Evolutionary conservation across 139 green algal species (phyloP).

Genomic region (Coccomyxa sp.): DNA sequence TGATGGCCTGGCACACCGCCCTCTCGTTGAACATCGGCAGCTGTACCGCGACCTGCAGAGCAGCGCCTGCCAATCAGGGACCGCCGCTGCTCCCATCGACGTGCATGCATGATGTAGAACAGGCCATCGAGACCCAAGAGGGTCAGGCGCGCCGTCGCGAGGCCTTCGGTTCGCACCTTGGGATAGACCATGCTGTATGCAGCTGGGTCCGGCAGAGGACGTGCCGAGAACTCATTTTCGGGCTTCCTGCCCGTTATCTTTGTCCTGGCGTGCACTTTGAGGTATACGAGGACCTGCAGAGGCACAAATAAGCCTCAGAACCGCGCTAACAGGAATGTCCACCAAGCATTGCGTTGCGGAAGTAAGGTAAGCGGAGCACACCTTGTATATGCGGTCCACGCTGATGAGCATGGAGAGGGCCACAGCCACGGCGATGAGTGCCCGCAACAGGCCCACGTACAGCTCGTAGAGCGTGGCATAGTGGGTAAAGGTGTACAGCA

Average conservation of each 20-base stretch:
- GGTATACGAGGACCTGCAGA: not conserved
- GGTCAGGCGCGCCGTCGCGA: too few species aligned
- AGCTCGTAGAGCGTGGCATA: constrained; percentile 31
- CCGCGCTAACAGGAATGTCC: too few species aligned
- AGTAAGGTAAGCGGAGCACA: constrained; percentile 2
- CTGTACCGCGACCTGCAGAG: constrained; percentile 86
- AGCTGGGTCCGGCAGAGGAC: constrained; percentile 27
- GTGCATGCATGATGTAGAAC: too few species aligned
- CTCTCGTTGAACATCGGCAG: constrained; percentile 96
- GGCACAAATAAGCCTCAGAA: too few species aligned
- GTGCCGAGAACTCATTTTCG: constrained; percentile 32
- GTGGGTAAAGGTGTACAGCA: constrained; percentile 26
- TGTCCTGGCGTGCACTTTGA: constrained; percentile 9
- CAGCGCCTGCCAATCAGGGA: too few species aligned
- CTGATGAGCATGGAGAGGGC: constrained; percentile 39
- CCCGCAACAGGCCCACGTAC: constrained; percentile 42
- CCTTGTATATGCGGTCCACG: constrained; percentile 39
- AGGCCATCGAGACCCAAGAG: too few species aligned
- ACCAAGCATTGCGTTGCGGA: too few species aligned
- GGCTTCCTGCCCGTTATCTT: constrained; percentile 32
- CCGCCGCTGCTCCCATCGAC: too few species aligned
- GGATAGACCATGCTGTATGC: constrained; percentile 25
- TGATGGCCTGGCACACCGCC: constrained; percentile 74
- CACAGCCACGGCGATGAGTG: constrained; percentile 29
- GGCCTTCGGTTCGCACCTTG: constrained; percentile 3